These are phyloP conservation scores for Gossypium herbaceum DNA, from an alignment of 345 rosid species.

Conservation along the genomic window DNA sequence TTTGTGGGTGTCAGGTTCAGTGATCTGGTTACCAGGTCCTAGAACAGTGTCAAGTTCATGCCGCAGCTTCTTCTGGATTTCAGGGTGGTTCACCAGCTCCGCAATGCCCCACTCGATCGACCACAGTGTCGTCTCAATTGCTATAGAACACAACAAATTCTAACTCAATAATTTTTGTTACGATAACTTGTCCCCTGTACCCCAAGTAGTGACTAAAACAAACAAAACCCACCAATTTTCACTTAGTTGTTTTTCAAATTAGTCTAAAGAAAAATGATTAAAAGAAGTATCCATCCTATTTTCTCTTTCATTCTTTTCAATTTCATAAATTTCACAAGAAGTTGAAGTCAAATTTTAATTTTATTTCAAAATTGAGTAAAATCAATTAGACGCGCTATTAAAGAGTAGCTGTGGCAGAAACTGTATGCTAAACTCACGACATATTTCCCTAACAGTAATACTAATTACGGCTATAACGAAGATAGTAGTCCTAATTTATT, in stretches of 20 bases:
- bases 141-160: conserved; percentile 32
- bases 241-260: no score
- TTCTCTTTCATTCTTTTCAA: no score
- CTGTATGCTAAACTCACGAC: neutral
- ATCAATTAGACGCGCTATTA: no score
- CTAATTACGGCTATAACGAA: no score
- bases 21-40: conserved; percentile 66
- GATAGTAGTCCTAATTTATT: no score
- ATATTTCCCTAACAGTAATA: neutral
- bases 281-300: no score
- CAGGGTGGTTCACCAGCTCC: conserved; percentile 87
- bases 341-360: no score
- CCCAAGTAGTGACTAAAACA: neutral
- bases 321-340: no score
- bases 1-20: conserved; percentile 74
- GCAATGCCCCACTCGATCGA: conserved; percentile 96
- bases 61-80: conserved; percentile 70
- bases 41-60: conserved; percentile 71
- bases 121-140: conserved; percentile 95
- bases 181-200: neutral
- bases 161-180: neutral
- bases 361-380: no score
- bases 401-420: neutral
- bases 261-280: no score
- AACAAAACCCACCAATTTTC: neutral